Evolutionary conservation across 495 filamentous ascomycete species (phyloP), one percentile per base, ranked within the genome.

Genomic region (Cairneyella variabilis): DNA sequence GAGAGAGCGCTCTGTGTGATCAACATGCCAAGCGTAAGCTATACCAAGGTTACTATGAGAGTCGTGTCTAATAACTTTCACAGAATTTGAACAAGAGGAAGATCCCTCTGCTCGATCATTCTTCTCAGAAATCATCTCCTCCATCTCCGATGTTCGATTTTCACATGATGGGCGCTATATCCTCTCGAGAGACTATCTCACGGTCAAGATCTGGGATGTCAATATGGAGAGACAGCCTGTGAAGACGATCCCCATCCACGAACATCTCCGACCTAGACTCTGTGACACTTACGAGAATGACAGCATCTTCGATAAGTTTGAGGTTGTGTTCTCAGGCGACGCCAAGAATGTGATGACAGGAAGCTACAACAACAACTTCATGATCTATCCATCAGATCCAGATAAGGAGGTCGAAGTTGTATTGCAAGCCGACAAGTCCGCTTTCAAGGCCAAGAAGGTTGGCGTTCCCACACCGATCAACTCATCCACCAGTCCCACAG

Each of bases 361-460:
- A 60, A 95, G 89, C 67, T 98, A 98, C 77, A 98, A 98, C 81
- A 98, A 98, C 73, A 98, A 98, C 73, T 98, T 98, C 77, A 98
- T 98, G 93, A 98, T 98, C 62, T 98, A 98, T 71, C 93, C 93
- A 0, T 93, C 91, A 27, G 91, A 97, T 60, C 89, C 90, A 5
- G 86, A 90, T 56, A 91, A 92, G 71, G 95, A 98, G 64, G 91
- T 92, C 5, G 93, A 98, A 71, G 90, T 98, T 39, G 93, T 98
- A 40, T 71, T 98, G 52, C 93, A 98, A 71, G 93, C 93, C 18
- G 93, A 98, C 70, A 98, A 98, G 72, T 95, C 90, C 30, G 93
- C 93, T 14, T 98, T 98, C 79, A 98, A 98, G 74, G 95, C 95
- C 17, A 98, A 98, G 84, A 98, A 97, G 75, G 91, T 98, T 53